Percentiles rank a stretch among this genome's conserved stretches.
These are phyloP conservation scores for Sugiyamaella castrensis DNA, from an alignment of 1,139 yeast species.

Conservation along the genomic window DNA sequence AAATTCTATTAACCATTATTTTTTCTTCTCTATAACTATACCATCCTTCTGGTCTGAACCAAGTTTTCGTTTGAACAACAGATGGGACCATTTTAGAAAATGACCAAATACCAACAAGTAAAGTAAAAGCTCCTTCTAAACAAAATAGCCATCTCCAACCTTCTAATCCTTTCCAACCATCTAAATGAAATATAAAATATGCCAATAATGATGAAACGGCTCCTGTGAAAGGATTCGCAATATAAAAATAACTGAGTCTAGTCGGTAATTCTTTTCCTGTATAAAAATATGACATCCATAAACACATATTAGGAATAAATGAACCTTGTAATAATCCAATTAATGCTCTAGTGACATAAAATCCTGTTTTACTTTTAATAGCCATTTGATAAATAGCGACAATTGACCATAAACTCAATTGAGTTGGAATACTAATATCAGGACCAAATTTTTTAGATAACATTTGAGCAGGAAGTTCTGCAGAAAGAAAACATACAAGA, in stretches of 20 bases:
- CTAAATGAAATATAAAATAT: conserved; percentile 44
- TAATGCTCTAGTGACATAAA: conserved; percentile 45
- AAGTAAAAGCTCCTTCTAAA: conserved; percentile 59
- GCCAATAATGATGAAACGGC: conserved; percentile 43
- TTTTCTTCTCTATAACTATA: conserved; percentile 59
- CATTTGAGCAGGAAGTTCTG: conserved; percentile 55
- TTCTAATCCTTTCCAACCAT: conserved; percentile 38
- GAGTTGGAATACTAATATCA: conserved; percentile 52
- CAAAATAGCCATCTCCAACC: conserved; percentile 70
- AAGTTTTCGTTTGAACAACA: conserved; percentile 51
- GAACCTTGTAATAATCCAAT: conserved; percentile 54
- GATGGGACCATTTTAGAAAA: conserved; percentile 56
- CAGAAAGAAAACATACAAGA: conserved; percentile 43
- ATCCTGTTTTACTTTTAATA: conserved; percentile 40
- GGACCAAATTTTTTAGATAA: conserved; percentile 52
- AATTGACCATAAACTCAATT: conserved; percentile 49
- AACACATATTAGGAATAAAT: conserved; percentile 50
- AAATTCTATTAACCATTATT: conserved; percentile 58
- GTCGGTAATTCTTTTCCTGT: conserved; percentile 47
- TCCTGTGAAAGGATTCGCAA: conserved; percentile 33
- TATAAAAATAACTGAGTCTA: conserved; percentile 49
- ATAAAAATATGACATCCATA: conserved; percentile 53
- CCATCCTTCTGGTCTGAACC: conserved; percentile 58
- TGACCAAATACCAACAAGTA: conserved; percentile 49
- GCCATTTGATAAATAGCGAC: conserved; percentile 47